Conservation (phyloP, 2,329 filamentous ascomycete genomes). For the Salinomyces thailandicus region DNA sequence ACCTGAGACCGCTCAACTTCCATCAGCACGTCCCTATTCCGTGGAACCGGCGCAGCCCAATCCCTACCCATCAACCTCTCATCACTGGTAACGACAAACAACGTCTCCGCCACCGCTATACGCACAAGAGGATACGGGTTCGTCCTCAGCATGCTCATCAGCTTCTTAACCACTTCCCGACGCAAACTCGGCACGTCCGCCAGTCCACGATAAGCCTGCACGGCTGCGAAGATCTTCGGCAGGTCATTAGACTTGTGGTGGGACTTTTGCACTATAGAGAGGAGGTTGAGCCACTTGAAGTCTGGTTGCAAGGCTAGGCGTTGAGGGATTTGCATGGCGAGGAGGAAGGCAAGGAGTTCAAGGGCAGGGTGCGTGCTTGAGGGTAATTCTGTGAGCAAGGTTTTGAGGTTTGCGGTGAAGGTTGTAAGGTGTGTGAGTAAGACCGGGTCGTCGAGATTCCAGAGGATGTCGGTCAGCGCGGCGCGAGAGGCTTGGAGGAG, state of each 20-base stretch:
- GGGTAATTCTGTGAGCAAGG: constrained; percentile 8
- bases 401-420: constrained; percentile 16
- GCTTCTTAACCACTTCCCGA: constrained; percentile 53
- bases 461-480: constrained; percentile 45
- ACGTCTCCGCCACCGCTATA: constrained; percentile 30
- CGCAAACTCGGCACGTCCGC: constrained; percentile 42
- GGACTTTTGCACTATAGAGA: constrained; percentile 61
- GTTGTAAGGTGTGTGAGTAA: constrained; percentile 13
- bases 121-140: constrained; percentile 75
- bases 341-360: constrained; percentile 64
- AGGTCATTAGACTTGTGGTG: constrained; percentile 78
- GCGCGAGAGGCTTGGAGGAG: constrained; percentile 58
- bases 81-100: constrained; percentile 29
- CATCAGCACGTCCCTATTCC: neutral
- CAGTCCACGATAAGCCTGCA: constrained; percentile 68
- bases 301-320: constrained; percentile 19
- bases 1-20: too few species aligned
- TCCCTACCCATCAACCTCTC: constrained; percentile 9
- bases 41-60: neutral
- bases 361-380: constrained; percentile 47
- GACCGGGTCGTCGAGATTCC: constrained; percentile 4
- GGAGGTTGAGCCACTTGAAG: constrained; percentile 59
- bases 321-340: constrained; percentile 36
- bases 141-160: constrained; percentile 56
- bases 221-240: constrained; percentile 66